phyloP scores from a whole-genome alignment of 305 asterid genomes.

The Fraxinus sp. region DNA sequence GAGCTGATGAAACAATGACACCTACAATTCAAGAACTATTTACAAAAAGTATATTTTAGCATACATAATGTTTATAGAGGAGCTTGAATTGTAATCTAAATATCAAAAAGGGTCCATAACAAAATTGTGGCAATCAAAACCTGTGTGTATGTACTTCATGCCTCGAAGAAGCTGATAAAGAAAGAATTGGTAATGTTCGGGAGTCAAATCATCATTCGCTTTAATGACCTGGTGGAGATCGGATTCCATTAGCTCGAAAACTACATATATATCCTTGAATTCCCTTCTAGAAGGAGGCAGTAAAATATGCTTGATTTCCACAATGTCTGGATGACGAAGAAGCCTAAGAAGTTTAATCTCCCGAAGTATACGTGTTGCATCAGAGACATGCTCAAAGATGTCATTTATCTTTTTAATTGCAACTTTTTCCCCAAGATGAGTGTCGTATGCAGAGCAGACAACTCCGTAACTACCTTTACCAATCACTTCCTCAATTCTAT shows the following conservation, averaged over 20 bases:
- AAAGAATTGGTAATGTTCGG: constrained; percentile 91
- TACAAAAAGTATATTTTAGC: not conserved
- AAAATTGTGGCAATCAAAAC: constrained; percentile 30
- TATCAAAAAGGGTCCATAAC: not conserved
- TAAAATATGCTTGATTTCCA: constrained; percentile 91
- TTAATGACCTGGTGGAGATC: constrained; percentile 95
- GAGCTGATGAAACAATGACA: constrained; percentile 5
- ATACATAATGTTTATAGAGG: not conserved
- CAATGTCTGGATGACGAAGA: constrained; percentile 96
- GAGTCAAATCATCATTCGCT: constrained; percentile 92
- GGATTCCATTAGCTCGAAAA: constrained; percentile 92
- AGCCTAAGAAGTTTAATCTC: constrained; percentile 97
- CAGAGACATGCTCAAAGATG: constrained; percentile 94
- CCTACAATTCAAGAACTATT: constrained; percentile 1
- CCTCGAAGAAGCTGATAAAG: constrained; percentile 97
- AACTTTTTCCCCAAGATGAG: constrained; percentile 93
- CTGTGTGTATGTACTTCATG: constrained; percentile 90
- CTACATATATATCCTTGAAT: constrained; percentile 88
- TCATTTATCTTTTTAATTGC: constrained; percentile 95
- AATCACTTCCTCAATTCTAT: constrained; percentile 86
- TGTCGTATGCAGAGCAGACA: constrained; percentile 95
- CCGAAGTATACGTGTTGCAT: constrained; percentile 94
- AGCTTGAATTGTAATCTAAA: not conserved
- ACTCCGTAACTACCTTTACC: constrained; percentile 98
- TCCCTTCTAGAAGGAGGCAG: constrained; percentile 96